Evolutionary conservation across 1,139 yeast species (phyloP), one percentile per base, ranked within the genome.

Genomic region (Saccharomycopsis phalli): DNA sequence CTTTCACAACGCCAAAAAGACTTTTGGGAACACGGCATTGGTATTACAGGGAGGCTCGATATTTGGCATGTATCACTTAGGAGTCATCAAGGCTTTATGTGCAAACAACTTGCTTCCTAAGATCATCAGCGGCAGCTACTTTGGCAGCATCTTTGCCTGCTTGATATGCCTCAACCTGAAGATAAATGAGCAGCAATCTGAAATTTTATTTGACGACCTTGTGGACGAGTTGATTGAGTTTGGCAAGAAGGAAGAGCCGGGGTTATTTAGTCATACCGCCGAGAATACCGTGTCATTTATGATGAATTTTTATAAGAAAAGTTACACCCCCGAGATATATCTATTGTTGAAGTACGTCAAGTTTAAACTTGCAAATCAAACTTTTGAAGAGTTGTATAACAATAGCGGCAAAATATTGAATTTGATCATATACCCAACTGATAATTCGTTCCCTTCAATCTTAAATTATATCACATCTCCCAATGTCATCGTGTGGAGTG

Each of bases 381-480:
- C 97, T 0, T 91, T 91, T 59, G 95, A 86, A 58, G 97, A 91
- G 57, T 95, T 97, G 0, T 86, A 81, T 56, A 71, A 82, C 50
- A 76, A 80, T 46, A 86, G 96, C 0, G 86, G 87, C 34, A 76
- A 86, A 50, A 77, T 87, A 1, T 65, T 91, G 40, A 91, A 88
- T 56, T 81, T 91, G 37, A 84, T 93, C 1, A 93, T 91, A 3
- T 94, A 94, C 42, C 87, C 96, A 2, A 79, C 94, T 0, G 78
- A 76, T 49, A 71, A 67, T 40, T 69, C 59, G 2, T 61, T 86
- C 17, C 95, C 95, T 0, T 72, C 87, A 7, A 64, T 91, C 44
- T 65, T 91, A 28, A 91, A 91, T 56, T 88, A 91, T 54, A 75
- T 91, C 34, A 88, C 98, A 0, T 86, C 97, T 0, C 98, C 98